phyloP scores from a whole-genome alignment of 2,329 filamentous ascomycete species.

The Cladosporium oxysporum region DNA sequence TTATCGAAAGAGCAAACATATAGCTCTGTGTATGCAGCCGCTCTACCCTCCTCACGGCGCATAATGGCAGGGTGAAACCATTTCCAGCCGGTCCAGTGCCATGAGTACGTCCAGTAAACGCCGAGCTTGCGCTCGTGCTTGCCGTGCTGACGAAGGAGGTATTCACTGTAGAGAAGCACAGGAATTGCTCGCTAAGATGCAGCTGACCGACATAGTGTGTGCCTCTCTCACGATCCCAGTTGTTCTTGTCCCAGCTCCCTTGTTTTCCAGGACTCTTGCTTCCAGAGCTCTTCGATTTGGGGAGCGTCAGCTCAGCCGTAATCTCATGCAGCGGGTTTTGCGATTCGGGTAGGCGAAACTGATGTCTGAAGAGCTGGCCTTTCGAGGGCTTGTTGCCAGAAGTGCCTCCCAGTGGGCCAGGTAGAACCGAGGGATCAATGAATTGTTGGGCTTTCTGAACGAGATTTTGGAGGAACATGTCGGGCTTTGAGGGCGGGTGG shows the following conservation, averaged over 20 bases:
- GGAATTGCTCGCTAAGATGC: slow-evolving; percentile 88
- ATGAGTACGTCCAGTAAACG: slow-evolving; percentile 89
- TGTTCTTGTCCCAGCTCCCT: slow-evolving; percentile 64
- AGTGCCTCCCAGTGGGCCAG: slow-evolving; percentile 56
- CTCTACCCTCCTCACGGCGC: slow-evolving; percentile 88
- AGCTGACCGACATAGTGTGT: slow-evolving; percentile 84
- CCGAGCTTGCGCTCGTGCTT: slow-evolving; percentile 74
- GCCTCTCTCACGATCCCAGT: slow-evolving; percentile 58
- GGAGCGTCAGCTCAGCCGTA: slow-evolving; percentile 87
- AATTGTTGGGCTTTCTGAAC: slow-evolving; percentile 95
- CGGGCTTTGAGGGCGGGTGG: slow-evolving; percentile 21
- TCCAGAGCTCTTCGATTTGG: slow-evolving; percentile 58
- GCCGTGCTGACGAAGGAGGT: slow-evolving; percentile 82
- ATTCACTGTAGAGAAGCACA: slow-evolving; percentile 94
- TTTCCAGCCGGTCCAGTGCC: slow-evolving; percentile 91
- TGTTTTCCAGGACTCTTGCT: slow-evolving; percentile 33
- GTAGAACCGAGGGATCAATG: slow-evolving; percentile 82
- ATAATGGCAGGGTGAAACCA: slow-evolving; percentile 92
- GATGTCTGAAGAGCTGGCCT: slow-evolving; percentile 87
- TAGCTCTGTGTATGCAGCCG: slow-evolving; percentile 89
- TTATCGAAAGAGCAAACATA: slow-evolving; percentile 88
- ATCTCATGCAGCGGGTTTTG: slow-evolving; percentile 96
- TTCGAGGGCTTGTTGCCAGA: slow-evolving; percentile 85
- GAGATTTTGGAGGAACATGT: slow-evolving; percentile 72
- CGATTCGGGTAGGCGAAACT: slow-evolving; percentile 90